A percentile compares a stretch with the other conserved stretches of the same genome.
Evolutionary conservation across 2,329 filamentous ascomycete genomes (phyloP).

Genomic region (Arthrobotrys pseudoclavata): DNA sequence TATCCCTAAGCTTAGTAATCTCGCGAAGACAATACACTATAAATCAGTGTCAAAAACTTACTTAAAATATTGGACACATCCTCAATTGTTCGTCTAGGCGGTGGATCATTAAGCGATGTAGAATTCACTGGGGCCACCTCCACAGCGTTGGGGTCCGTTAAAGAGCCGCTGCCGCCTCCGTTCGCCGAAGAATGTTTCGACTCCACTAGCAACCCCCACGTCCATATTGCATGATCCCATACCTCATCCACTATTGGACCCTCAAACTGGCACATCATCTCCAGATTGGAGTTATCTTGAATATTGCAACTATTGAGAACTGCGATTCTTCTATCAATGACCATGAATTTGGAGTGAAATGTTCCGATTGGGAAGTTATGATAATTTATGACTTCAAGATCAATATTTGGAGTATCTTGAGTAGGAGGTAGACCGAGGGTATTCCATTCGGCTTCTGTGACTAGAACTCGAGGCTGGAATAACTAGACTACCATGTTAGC

Average conservation of each 20-base stretch:
- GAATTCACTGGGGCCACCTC: neutral
- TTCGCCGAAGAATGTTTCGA: neutral
- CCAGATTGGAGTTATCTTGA: conserved; percentile 54
- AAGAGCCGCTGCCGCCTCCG: neutral
- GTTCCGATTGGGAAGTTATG: conserved; percentile 53
- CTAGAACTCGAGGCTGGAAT: conserved; percentile 19
- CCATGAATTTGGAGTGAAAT: conserved; percentile 55
- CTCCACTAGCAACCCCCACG: conserved; percentile 14
- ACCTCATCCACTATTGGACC: conserved; percentile 40
- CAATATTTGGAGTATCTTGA: conserved; percentile 40
- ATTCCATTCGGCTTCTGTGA: conserved; percentile 31
- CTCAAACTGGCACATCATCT: conserved; percentile 59
- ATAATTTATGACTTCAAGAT: conserved; percentile 50
- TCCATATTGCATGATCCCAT: conserved; percentile 38
- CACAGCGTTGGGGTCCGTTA: too few species aligned
- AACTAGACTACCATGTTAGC: conserved; percentile 11
- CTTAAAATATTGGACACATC: conserved; percentile 22
- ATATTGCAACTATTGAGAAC: conserved; percentile 55
- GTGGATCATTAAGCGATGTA: neutral
- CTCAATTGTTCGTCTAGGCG: neutral
- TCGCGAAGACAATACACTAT: too few species aligned
- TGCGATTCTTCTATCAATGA: conserved; percentile 34
- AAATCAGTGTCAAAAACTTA: conserved; percentile 5
- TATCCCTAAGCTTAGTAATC: neutral
- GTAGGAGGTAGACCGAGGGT: conserved; percentile 30